phyloP scores from a whole-genome alignment of 2,329 filamentous ascomycete genomes.

The Fusarium sp. region DNA sequence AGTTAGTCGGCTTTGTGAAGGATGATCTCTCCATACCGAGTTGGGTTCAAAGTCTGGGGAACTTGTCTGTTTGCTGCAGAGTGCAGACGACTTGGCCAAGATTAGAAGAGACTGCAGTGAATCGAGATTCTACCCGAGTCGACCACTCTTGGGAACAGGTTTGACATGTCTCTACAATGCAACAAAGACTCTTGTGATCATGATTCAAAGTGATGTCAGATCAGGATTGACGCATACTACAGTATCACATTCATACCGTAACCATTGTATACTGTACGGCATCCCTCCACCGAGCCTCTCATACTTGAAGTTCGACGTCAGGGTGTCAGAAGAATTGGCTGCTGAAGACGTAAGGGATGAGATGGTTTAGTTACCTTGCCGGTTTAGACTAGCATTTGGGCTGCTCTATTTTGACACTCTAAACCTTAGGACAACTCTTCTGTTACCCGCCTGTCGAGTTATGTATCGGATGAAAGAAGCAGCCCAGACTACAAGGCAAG shows the following conservation, averaged over 20 bases:
- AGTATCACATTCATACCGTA: neutral
- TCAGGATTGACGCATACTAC: neutral
- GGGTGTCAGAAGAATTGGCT: neutral
- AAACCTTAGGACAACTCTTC: neutral
- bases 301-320: neutral
- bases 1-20: constrained; percentile 12
- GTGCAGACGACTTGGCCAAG: constrained; percentile 5
- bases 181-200: constrained; percentile 12
- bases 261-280: constrained; percentile 2
- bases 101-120: constrained; percentile 1
- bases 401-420: neutral
- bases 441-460: neutral
- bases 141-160: neutral
- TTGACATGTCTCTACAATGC: neutral
- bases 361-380: neutral
- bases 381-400: neutral
- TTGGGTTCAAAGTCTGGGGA: constrained; percentile 35
- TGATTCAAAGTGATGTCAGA: constrained; percentile 9
- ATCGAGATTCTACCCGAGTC: constrained; percentile 14
- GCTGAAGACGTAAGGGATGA: neutral
- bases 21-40: constrained; percentile 31
- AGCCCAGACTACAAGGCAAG: constrained; percentile 7
- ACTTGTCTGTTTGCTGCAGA: constrained; percentile 10
- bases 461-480: neutral
- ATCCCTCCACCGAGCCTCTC: neutral